Conservation (phyloP, 2,329 filamentous ascomycete species). For the Scorias spongiosa region DNA sequence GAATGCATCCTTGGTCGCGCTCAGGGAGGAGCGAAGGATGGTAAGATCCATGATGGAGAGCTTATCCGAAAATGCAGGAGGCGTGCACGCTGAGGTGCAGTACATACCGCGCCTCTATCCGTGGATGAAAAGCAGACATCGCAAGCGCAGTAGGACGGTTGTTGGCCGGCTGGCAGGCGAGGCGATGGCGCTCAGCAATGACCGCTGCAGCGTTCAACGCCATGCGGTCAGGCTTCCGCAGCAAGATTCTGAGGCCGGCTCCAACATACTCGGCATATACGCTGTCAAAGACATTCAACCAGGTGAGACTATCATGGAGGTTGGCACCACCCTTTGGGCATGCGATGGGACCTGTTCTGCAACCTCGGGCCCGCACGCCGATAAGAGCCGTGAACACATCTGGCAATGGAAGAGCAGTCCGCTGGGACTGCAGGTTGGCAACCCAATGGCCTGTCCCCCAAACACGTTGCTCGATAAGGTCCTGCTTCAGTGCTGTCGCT, state of each 20-base stretch:
- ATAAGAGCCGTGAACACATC: too few relatives aligned
- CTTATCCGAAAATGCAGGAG: neutral
- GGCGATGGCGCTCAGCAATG: neutral
- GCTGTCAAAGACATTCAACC: constrained; percentile 8
- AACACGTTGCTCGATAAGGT: neutral
- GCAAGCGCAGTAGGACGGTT: constrained; percentile 2
- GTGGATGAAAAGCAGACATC: constrained; percentile 11
- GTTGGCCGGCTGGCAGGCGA: constrained; percentile 5
- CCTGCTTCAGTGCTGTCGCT: neutral
- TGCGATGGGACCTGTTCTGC: constrained; percentile 1
- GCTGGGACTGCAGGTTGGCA: neutral
- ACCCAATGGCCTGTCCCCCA: neutral
- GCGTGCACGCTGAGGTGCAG: constrained; percentile 4
- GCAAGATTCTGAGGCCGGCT: constrained; percentile 3
- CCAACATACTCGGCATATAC: constrained; percentile 15
- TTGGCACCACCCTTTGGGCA: constrained; percentile 13
- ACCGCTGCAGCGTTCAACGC: constrained; percentile 6
- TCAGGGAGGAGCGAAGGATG: too few relatives aligned
- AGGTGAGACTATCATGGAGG: constrained; percentile 8
- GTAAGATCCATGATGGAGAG: too few relatives aligned
- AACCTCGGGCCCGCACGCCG: too few relatives aligned
- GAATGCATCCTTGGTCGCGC: too few relatives aligned
- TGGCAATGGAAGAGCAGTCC: neutral
- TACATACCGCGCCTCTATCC: constrained; percentile 12
- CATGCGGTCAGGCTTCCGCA: constrained; percentile 10